Conservation (phyloP, 805 yeast species). For the Yamadazyma sp. region DNA sequence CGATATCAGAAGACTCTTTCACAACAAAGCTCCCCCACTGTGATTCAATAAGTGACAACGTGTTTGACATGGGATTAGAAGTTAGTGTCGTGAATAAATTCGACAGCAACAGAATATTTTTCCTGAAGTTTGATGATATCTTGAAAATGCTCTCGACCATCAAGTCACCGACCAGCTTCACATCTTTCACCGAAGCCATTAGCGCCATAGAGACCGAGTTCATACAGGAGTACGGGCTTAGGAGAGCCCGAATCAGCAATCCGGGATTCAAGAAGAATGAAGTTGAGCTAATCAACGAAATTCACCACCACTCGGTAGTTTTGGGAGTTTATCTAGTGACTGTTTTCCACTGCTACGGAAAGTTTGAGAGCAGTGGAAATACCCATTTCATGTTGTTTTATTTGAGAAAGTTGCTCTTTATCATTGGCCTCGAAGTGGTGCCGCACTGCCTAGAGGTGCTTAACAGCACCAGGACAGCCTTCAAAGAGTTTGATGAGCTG, state of each 20-base stretch:
- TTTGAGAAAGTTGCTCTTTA: constrained; percentile 29
- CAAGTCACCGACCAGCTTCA: neutral
- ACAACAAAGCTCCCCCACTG: neutral
- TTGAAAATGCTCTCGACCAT: constrained; percentile 2
- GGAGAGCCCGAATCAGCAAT: neutral
- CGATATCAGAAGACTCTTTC: neutral
- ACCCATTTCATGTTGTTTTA: constrained; percentile 31
- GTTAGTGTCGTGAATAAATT: neutral
- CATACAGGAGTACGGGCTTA: constrained; percentile 3
- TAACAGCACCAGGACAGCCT: constrained; percentile 28
- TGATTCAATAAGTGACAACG: neutral
- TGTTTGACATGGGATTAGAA: constrained; percentile 2
- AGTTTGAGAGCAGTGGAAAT: constrained; percentile 35
- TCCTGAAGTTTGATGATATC: neutral
- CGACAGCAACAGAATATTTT: neutral
- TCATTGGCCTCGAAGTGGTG: constrained; percentile 28
- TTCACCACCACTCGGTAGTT: neutral
- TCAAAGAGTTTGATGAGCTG: constrained; percentile 35
- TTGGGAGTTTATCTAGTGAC: constrained; percentile 17
- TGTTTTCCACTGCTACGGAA: constrained; percentile 33
- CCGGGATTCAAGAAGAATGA: neutral
- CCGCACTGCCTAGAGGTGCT: constrained; percentile 33
- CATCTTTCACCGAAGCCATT: neutral
- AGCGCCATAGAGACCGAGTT: neutral
- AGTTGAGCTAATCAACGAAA: neutral